Evolutionary conservation across 2,329 filamentous ascomycete species (phyloP).

Genomic region (Orbilia javanica): DNA sequence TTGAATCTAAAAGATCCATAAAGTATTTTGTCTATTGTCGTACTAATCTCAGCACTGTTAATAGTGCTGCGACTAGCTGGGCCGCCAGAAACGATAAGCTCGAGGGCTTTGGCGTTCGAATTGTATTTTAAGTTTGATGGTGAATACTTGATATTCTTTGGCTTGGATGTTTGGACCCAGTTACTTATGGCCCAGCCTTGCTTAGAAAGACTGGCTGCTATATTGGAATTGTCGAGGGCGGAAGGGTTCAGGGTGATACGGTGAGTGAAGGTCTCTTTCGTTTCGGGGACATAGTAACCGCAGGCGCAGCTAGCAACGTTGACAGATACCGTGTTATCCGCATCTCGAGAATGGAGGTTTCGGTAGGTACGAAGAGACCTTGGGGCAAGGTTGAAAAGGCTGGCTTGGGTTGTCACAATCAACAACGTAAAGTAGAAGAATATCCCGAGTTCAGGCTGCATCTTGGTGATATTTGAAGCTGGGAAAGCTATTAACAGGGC

Average conservation of each 20-base stretch:
- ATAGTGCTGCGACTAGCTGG: conserved; percentile 17
- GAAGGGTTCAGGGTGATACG: conserved; percentile 21
- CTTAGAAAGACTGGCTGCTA: background rate
- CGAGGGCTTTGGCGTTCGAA: conserved; percentile 18
- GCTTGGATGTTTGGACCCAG: conserved; percentile 10
- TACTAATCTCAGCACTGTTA: conserved; percentile 37
- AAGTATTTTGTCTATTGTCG: conserved; percentile 29
- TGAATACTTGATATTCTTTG: conserved; percentile 40
- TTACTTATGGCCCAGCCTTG: conserved; percentile 46
- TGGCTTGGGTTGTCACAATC: conserved; percentile 24
- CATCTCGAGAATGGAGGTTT: background rate
- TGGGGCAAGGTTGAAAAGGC: conserved; percentile 13
- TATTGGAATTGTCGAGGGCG: background rate
- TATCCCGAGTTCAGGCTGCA: conserved; percentile 12
- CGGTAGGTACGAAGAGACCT: background rate
- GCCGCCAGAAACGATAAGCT: conserved; percentile 47
- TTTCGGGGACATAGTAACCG: conserved; percentile 54
- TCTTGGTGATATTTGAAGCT: background rate
- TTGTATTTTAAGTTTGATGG: conserved; percentile 39
- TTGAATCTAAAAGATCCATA: conserved; percentile 53
- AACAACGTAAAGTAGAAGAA: conserved; percentile 35
- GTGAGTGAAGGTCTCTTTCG: conserved; percentile 38
- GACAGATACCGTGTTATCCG: background rate
- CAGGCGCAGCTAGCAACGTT: conserved; percentile 25
- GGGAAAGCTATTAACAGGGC: background rate